These are phyloP conservation scores for Tylopilus intermedius DNA, from an alignment of 768 basidiomycete genomes.

Conservation along the genomic window DNA sequence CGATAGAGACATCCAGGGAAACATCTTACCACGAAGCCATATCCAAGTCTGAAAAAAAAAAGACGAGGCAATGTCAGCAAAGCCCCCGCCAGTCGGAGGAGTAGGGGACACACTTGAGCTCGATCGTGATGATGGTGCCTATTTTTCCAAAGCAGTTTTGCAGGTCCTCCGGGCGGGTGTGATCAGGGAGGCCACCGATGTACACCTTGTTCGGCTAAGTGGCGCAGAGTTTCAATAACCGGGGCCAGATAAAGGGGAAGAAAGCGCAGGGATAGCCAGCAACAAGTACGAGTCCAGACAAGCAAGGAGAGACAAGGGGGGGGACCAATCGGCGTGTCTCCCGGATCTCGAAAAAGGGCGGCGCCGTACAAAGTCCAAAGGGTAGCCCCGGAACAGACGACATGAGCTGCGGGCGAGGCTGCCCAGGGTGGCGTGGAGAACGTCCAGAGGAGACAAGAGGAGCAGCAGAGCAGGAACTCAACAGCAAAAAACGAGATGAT, in stretches of 20 bases:
- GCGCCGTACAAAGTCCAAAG: constrained; percentile 22
- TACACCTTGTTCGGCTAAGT: constrained; percentile 91
- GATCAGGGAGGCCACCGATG: constrained; percentile 83
- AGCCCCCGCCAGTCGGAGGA: constrained; percentile 8
- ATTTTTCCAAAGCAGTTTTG: constrained; percentile 85
- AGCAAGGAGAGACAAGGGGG: constrained; percentile 32
- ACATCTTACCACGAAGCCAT: constrained; percentile 80
- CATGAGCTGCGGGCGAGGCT: constrained; percentile 11
- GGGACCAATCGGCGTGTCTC: constrained; percentile 31
- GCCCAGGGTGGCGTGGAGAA: constrained; percentile 12
- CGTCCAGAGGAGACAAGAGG: constrained; percentile 17
- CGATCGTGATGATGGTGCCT: constrained; percentile 68
- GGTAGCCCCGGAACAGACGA: constrained; percentile 16
- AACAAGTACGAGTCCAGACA: constrained; percentile 32
- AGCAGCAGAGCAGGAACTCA: constrained; percentile 21
- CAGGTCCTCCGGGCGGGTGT: constrained; percentile 80
- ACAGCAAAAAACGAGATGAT: constrained; percentile 35
- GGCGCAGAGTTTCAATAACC: constrained; percentile 63
- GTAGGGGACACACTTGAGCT: constrained; percentile 64
- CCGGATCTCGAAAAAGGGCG: constrained; percentile 23
- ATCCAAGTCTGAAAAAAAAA: constrained; percentile 57
- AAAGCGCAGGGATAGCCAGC: constrained; percentile 27
- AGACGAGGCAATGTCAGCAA: constrained; percentile 6
- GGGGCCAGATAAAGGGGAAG: constrained; percentile 45
- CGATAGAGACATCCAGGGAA: neutral